Conservation (phyloP, 495 filamentous ascomycete species). For the Xylaria venustula region DNA sequence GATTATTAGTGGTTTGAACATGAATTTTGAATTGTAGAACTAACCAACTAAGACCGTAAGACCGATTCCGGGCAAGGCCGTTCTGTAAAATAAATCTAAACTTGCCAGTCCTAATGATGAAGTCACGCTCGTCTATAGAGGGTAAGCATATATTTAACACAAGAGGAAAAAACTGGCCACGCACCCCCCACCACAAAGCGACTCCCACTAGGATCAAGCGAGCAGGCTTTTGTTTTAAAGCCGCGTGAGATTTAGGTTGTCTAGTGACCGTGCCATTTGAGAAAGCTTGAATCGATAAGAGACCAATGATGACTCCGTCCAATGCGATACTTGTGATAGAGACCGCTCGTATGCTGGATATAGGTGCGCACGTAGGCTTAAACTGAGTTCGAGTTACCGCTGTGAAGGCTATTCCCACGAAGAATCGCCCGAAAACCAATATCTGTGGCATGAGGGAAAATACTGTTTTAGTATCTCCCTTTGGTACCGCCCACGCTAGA, state of each 20-base stretch:
- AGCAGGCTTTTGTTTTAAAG: constrained; percentile 34
- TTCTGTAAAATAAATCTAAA: constrained; percentile 42
- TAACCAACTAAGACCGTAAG: constrained; percentile 50
- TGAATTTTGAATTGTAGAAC: neutral
- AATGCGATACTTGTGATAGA: constrained; percentile 41
- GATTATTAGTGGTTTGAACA: constrained; percentile 10
- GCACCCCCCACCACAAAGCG: constrained; percentile 49
- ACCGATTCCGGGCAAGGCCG: constrained; percentile 49
- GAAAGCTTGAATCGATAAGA: constrained; percentile 38
- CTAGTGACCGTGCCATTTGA: constrained; percentile 26
- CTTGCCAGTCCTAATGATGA: constrained; percentile 44
- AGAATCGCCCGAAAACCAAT: constrained; percentile 43
- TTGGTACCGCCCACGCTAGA: constrained; percentile 47
- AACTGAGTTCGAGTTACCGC: constrained; percentile 50
- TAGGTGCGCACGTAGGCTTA: constrained; percentile 48
- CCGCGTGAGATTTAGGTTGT: constrained; percentile 17
- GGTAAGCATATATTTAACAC: constrained; percentile 21
- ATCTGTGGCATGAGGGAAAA: constrained; percentile 38
- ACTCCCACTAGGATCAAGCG: constrained; percentile 42
- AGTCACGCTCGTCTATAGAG: constrained; percentile 44
- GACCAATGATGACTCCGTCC: constrained; percentile 44
- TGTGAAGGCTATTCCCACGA: constrained; percentile 48
- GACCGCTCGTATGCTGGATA: constrained; percentile 43
- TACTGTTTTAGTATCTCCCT: constrained; percentile 27
- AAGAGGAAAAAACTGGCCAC: constrained; percentile 12